Evolutionary conservation across 202 grass and related monocot genomes (phyloP).

Genomic region (Saccharum hybrid): DNA sequence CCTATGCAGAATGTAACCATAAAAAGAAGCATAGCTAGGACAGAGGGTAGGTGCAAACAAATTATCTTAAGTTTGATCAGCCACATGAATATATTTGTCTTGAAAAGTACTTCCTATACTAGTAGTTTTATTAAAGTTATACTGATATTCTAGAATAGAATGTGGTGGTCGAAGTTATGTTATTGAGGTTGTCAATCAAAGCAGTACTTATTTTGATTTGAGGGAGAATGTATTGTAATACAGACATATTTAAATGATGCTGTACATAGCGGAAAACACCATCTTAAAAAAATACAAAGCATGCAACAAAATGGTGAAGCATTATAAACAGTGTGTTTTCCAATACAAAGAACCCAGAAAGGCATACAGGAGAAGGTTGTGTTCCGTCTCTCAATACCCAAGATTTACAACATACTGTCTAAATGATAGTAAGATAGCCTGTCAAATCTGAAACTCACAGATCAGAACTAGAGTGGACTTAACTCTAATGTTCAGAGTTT

Average conservation of each 20-base stretch:
- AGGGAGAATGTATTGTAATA: background rate
- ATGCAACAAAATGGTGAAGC: background rate
- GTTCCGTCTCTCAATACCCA: slow-evolving; percentile 1
- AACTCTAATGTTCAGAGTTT: background rate
- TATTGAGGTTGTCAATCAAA: background rate
- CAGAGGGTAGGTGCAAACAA: background rate
- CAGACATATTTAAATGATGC: background rate
- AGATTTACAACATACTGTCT: slow-evolving; percentile 33
- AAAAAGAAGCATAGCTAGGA: background rate
- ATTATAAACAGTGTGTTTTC: background rate
- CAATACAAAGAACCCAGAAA: slow-evolving; percentile 21
- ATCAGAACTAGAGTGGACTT: slow-evolving; percentile 32
- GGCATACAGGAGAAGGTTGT: background rate
- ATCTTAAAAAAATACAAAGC: background rate
- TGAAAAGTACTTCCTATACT: background rate
- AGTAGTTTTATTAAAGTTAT: background rate
- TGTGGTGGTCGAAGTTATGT: background rate
- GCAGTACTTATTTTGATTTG: background rate
- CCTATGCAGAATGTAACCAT: background rate
- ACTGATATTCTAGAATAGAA: background rate
- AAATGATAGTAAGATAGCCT: slow-evolving; percentile 14
- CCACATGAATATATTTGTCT: background rate
- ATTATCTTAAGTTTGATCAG: background rate
- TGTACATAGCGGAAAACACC: slow-evolving; percentile 4
- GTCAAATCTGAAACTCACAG: slow-evolving; percentile 20